These are phyloP conservation scores for Imleria badia DNA, from an alignment of 768 basidiomycete genomes.

Conservation along the genomic window DNA sequence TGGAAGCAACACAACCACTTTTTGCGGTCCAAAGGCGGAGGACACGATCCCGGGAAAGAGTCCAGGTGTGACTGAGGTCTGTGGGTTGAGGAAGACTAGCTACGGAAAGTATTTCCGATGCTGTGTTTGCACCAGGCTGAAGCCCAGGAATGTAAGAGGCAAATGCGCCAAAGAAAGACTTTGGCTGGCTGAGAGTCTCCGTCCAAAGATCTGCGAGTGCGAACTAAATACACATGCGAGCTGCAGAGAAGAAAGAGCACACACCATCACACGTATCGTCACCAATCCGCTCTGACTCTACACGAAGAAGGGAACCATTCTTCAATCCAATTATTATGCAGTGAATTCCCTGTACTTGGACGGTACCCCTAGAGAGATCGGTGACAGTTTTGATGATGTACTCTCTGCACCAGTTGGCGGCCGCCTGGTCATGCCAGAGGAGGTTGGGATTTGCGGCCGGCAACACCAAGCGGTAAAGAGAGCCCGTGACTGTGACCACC, in stretches of 20 bases:
- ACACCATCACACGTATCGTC: slow-evolving; percentile 58
- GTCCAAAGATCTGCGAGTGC: slow-evolving; percentile 61
- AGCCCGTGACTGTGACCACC: slow-evolving; percentile 63
- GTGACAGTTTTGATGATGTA: slow-evolving; percentile 58
- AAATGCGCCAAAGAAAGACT: slow-evolving; percentile 64
- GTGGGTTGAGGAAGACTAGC: slow-evolving; percentile 75
- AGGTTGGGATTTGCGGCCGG: slow-evolving; percentile 52
- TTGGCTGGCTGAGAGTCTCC: slow-evolving; percentile 62
- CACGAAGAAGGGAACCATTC: slow-evolving; percentile 63
- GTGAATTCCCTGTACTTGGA: slow-evolving; percentile 68
- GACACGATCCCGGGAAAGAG: slow-evolving; percentile 83
- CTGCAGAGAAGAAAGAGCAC: slow-evolving; percentile 25
- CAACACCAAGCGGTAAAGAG: slow-evolving; percentile 70
- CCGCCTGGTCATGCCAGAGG: slow-evolving; percentile 57
- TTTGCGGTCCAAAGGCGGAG: slow-evolving; percentile 83
- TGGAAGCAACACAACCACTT: slow-evolving; percentile 68
- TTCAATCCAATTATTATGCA: slow-evolving; percentile 61
- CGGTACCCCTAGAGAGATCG: slow-evolving; percentile 45
- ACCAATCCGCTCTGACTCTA: slow-evolving; percentile 63
- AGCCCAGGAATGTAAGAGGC: slow-evolving; percentile 63
- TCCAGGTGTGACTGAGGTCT: slow-evolving; percentile 74
- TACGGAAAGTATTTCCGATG: slow-evolving; percentile 66
- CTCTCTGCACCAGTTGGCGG: slow-evolving; percentile 63
- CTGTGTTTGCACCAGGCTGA: slow-evolving; percentile 44
- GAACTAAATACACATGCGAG: slow-evolving; percentile 7